Conservation (phyloP, 1,139 yeast species). For the Lizanozyma gosingica region DNA sequence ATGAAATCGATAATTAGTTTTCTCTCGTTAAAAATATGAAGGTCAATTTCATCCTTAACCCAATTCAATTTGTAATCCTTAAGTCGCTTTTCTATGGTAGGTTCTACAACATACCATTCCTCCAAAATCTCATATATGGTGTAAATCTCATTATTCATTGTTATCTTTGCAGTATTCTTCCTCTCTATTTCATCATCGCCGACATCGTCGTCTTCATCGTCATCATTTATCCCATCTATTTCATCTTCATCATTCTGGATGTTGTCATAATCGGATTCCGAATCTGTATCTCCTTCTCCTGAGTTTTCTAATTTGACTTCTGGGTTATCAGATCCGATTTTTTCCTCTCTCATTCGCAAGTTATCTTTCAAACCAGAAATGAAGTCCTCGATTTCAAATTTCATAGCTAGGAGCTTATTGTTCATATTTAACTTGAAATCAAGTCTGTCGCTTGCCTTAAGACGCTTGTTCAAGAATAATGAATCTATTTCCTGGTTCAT, state of each 20-base stretch:
- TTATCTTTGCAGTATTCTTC: not conserved
- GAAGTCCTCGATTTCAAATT: not conserved
- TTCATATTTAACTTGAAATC: not conserved
- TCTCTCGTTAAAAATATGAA: slow-evolving; percentile 10
- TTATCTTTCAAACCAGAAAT: not conserved
- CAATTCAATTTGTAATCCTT: slow-evolving; percentile 11
- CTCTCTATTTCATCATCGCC: not conserved
- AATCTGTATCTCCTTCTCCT: not conserved
- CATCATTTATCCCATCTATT: not conserved
- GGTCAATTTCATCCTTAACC: slow-evolving; percentile 12
- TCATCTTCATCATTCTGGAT: not conserved
- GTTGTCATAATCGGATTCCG: not conserved
- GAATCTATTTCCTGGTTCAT: not conserved
- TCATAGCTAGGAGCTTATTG: not conserved
- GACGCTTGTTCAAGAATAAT: not conserved
- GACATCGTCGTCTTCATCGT: not conserved
- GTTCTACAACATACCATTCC: slow-evolving; percentile 11
- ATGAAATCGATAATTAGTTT: slow-evolving; percentile 9
- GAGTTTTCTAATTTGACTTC: not conserved
- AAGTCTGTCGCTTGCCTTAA: not conserved
- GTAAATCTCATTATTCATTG: slow-evolving; percentile 11
- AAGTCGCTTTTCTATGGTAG: slow-evolving; percentile 8
- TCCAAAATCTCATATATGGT: slow-evolving; percentile 11
- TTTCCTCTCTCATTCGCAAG: not conserved
- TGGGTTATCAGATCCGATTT: not conserved